phyloP scores from a whole-genome alignment of 148 eudicot species.

The Diospyros kaki region DNA sequence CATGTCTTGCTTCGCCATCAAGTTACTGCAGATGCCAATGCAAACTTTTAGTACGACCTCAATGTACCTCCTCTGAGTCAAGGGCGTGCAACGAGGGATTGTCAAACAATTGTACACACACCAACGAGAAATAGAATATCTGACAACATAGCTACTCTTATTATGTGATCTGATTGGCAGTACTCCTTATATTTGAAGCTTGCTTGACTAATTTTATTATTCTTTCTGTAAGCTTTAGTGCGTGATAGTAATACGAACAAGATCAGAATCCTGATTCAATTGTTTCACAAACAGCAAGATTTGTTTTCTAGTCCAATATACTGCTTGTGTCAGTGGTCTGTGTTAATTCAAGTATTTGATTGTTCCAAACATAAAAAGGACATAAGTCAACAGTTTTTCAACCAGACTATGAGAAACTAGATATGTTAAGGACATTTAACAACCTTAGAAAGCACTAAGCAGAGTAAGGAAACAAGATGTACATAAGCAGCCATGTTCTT shows the following conservation, averaged over 20 bases:
- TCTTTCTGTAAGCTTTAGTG: no score
- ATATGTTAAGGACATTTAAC: neutral
- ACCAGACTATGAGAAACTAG: no score
- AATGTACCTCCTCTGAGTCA: neutral
- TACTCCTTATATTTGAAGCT: no score
- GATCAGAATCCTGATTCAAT: neutral
- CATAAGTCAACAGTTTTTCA: no score
- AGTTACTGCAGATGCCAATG: slow-evolving; percentile 51
- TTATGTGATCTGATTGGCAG: neutral
- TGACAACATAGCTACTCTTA: neutral
- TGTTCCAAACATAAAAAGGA: no score
- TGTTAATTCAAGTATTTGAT: no score
- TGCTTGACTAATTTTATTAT: no score
- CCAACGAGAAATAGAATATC: neutral
- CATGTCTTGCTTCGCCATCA: slow-evolving; percentile 97
- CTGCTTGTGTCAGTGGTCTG: no score
- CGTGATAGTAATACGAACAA: no score
- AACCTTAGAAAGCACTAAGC: neutral
- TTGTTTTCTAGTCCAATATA: no score
- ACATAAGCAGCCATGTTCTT: neutral
- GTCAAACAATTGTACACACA: neutral
- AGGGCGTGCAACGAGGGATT: neutral
- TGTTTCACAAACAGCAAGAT: slow-evolving; percentile 1
- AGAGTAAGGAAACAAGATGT: neutral
- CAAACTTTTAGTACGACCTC: neutral